Conservation (phyloP, 306 rosid genomes). For the Rubus idaeus region DNA sequence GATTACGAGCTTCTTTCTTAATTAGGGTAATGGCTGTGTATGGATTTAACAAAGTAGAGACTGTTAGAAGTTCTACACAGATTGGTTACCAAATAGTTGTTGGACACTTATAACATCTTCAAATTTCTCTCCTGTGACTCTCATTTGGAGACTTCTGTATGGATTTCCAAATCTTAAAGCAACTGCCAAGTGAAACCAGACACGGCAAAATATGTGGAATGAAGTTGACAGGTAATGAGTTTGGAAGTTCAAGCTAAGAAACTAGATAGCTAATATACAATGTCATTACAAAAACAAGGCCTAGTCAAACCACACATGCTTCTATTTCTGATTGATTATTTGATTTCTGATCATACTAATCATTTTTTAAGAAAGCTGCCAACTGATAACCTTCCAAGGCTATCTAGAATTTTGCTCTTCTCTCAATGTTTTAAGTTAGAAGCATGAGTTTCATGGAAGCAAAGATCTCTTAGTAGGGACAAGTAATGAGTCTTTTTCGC, state of each 20-base stretch:
- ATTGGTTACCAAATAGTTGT: constrained; percentile 66
- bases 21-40: constrained; percentile 18
- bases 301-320: neutral
- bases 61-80: constrained; percentile 17
- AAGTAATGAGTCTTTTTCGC: constrained; percentile 34
- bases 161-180: constrained; percentile 75
- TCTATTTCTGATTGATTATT: neutral
- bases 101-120: constrained; percentile 27
- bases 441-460: constrained; percentile 52
- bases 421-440: constrained; percentile 26
- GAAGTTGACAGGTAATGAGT: constrained; percentile 39
- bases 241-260: constrained; percentile 17
- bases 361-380: constrained; percentile 18
- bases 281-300: neutral
- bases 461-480: constrained; percentile 26
- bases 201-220: constrained; percentile 26
- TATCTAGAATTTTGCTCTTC: constrained; percentile 15
- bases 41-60: constrained; percentile 26
- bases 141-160: constrained; percentile 31
- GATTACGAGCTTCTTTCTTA: neutral
- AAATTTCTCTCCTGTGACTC: constrained; percentile 22
- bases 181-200: constrained; percentile 44
- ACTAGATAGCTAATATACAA: neutral
- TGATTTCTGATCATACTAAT: neutral
- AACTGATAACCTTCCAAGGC: constrained; percentile 20